Evolutionary conservation across 345 rosid species (phyloP).

Genomic region (Laguncularia racemosa): DNA sequence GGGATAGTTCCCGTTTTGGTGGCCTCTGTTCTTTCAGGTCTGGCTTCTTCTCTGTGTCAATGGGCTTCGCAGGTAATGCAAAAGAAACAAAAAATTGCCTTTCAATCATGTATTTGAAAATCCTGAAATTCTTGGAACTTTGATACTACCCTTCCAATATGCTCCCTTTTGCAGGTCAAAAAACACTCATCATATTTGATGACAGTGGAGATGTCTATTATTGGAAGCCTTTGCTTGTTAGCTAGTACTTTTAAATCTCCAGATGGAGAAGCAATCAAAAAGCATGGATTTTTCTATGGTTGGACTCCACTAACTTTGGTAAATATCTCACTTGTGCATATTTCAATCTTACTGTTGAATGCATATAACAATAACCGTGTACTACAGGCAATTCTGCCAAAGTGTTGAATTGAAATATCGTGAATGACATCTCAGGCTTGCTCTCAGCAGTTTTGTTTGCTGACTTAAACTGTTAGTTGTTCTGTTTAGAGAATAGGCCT

Average conservation of each 20-base stretch:
- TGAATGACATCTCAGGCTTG: too few relatives aligned
- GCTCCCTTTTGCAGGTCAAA: constrained; percentile 53
- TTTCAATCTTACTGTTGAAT: too few relatives aligned
- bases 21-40: constrained; percentile 96
- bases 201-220: constrained; percentile 95
- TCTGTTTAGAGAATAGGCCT: too few relatives aligned
- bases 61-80: constrained; percentile 87
- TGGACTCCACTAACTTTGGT: constrained; percentile 90
- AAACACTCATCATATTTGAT: constrained; percentile 91
- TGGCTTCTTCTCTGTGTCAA: constrained; percentile 91
- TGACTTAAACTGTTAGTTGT: too few relatives aligned
- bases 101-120: neutral
- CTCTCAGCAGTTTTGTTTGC: too few relatives aligned
- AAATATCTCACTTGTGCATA: constrained; percentile 17
- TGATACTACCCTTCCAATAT: constrained; percentile 5
- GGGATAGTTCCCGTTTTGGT: constrained; percentile 90
- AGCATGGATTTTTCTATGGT: constrained; percentile 78
- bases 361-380: too few relatives aligned
- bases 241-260: constrained; percentile 83
- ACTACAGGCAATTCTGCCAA: too few relatives aligned
- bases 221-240: constrained; percentile 87
- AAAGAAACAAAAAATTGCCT: neutral
- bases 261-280: constrained; percentile 86
- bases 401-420: too few relatives aligned
- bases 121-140: neutral